phyloP scores from a whole-genome alignment of 192 early-diverging fungal species.

The Umbelopsis sp. region DNA sequence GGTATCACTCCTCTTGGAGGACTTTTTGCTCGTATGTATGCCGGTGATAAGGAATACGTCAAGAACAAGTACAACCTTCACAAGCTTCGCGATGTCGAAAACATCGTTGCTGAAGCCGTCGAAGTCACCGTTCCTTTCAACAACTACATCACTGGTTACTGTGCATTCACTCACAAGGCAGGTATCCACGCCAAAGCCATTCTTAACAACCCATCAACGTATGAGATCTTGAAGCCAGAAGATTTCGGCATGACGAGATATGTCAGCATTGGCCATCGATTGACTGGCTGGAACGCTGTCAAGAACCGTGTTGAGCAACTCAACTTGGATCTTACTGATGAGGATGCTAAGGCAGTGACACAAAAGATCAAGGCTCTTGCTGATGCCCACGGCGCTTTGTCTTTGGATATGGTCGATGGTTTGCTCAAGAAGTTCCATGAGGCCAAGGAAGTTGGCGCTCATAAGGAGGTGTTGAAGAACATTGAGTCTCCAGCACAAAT shows the following conservation, averaged over 20 bases:
- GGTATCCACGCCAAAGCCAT: slow-evolving; percentile 99
- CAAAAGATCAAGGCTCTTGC: slow-evolving; percentile 94
- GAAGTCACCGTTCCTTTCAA: slow-evolving; percentile 97
- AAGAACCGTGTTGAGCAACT: slow-evolving; percentile 98
- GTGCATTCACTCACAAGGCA: slow-evolving; percentile 99
- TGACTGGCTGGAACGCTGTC: slow-evolving; percentile 99
- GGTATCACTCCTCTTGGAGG: slow-evolving; percentile 97
- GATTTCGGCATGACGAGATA: slow-evolving; percentile 99
- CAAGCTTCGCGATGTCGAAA: slow-evolving; percentile 93
- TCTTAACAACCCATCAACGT: slow-evolving; percentile 97
- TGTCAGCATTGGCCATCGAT: slow-evolving; percentile 94
- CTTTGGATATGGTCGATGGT: slow-evolving; percentile 92
- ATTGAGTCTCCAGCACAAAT: slow-evolving; percentile 60
- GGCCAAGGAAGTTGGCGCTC: slow-evolving; percentile 61
- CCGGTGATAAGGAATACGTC: slow-evolving; percentile 88
- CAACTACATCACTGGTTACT: slow-evolving; percentile 99
- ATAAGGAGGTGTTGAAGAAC: slow-evolving; percentile 46
- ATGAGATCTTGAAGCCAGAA: slow-evolving; percentile 97
- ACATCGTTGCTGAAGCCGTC: slow-evolving; percentile 94
- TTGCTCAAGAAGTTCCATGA: slow-evolving; percentile 77
- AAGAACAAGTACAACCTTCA: slow-evolving; percentile 93
- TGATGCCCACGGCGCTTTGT: slow-evolving; percentile 85
- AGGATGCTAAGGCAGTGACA: slow-evolving; percentile 90
- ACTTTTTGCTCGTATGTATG: slow-evolving; percentile 94
- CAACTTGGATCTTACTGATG: slow-evolving; percentile 80